Conservation (phyloP, 169 alveolate species). For the Plasmodium coatneyi region DNA sequence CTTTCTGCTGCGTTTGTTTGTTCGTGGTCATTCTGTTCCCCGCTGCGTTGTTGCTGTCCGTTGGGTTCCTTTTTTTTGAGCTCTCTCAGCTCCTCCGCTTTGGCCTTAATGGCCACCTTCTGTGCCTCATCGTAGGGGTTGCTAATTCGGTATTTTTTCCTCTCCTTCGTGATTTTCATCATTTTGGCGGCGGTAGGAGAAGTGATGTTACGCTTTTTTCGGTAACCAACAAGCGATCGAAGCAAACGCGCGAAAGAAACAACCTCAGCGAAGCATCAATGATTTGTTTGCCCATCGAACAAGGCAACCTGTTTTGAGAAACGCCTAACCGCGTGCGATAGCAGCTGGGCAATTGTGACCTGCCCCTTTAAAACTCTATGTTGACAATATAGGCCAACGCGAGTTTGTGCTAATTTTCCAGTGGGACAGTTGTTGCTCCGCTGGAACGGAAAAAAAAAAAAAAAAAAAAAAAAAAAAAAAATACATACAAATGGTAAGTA, state of each 20-base stretch:
- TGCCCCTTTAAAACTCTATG: neutral
- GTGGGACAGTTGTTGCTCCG: neutral
- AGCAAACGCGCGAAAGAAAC: neutral
- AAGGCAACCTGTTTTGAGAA: neutral
- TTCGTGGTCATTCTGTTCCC: neutral
- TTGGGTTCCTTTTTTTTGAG: neutral
- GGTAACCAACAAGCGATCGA: neutral
- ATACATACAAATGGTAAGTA: neutral
- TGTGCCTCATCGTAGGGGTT: constrained; percentile 50
- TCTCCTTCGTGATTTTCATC: constrained; percentile 62
- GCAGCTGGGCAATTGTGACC: neutral
- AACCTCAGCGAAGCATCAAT: neutral
- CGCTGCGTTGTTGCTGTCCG: neutral
- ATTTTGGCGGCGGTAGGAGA: neutral
- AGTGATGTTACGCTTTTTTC: neutral
- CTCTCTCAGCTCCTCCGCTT: constrained; percentile 3
- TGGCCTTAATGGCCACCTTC: constrained; percentile 1
- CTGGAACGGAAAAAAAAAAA: neutral
- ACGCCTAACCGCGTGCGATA: neutral
- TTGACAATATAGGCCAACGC: neutral
- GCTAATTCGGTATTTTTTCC: constrained; percentile 55
- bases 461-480: neutral
- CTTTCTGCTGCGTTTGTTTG: constrained; percentile 16
- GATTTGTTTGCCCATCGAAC: neutral
- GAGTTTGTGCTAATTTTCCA: neutral